Base-by-base conservation (phyloP, 768 basidiomycete genomes). In the Mycena chlorophos region DNA sequence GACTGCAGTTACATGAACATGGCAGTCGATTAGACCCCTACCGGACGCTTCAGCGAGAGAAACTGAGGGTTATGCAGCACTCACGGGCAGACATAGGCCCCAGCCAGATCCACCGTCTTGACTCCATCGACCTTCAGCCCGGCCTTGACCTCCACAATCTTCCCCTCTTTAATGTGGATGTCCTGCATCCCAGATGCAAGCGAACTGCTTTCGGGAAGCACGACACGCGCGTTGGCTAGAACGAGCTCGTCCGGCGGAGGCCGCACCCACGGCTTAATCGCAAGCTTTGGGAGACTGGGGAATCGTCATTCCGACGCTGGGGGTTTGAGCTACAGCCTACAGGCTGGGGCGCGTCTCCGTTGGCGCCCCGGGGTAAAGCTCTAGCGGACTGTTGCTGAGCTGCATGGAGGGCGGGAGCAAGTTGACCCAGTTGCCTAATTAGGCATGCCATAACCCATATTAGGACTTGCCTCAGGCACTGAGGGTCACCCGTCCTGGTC, bases 21-120 rank as follows among this genome's bases (percentile, higher is more conserved):
- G 77, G 40, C 71, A 70, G 63, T 78, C 77, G 47, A 78, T 74
- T n/a, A 77, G 63, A 2, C 77, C 77, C 19, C 70, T 71, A 37
- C 14, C 29, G 26, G 5, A 23, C 2, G 26, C 2, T 22, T 16
- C 14, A 6, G 52, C 23, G 31, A 13, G 40, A 34, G 17, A 34
- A 8, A 34, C 31, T 28, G n/a, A 23, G 20, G 20, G 8, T 20
- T 12, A 27, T 40, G 13, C n/a, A 14, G 50, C 12, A 64, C 70
- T 48, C 51, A 71, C 69, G 76, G 76, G 55, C 71, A 78, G 10
- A 77, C 45, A 51, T 63, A 76, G n/a, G 63, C 64, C 1, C 74
- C 75, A 19, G 67, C 63, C 3, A 75, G 57, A 59, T 75, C 73
- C 14, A 73, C 57, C 0, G 56, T 58, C 26, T 51, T 27, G 28